Base-by-base conservation (phyloP, 2,329 filamentous ascomycete genomes). In the Apiospora rasikravindrae region DNA sequence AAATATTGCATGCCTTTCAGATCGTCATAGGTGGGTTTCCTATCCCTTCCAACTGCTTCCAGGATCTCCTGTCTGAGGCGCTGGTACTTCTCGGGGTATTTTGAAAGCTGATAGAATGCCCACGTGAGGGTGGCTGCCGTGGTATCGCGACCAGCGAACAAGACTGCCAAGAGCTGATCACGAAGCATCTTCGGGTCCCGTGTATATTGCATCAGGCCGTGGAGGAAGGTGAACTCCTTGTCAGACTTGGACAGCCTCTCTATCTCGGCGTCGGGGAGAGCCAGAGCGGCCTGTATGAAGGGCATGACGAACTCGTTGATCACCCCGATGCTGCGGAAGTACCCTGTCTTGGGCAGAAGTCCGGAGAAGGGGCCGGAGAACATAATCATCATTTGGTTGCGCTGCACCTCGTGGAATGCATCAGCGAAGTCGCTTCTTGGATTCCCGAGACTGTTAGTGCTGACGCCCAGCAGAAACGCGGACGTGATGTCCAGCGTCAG, bases 121-220 rank as follows among this genome's bases (percentile, higher is more conserved):
- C 37, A 37, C 26, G 26, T 37, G 26, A 67, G 61, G 26, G 37
- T 26, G 37, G 80, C 81, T 2, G 42, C 67, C 14, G 67, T 69
- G 42, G 67, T 69, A 33, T 69, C 67, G 67, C 67, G 67, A 8
- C 67, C 67, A 13, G 67, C 67, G 24, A 69, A 37, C n/a, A 69
- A 42, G 22, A 69, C 67, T 24, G 44, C 45, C 10, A 69, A 42
- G 67, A 37, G 45, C 67, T 69, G n/a, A 37, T 69, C 67, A 13
- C 67, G 67, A 13, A 69, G 42, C n/a, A n/a, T 37, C 67, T 69
- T 24, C 22, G 67, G 67, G 26, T 69, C 67, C 24, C 33, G 42
- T 19, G 67, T 69, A 19, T 69, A 22, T n/a, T 47, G 22, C 37
- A 47, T 42, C 8, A 69, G 67, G 8, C 26, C 67, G n/a, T 47